These are phyloP conservation scores for Ophiocordyceps australis DNA, from an alignment of 2,329 filamentous ascomycete genomes.

Conservation along the genomic window DNA sequence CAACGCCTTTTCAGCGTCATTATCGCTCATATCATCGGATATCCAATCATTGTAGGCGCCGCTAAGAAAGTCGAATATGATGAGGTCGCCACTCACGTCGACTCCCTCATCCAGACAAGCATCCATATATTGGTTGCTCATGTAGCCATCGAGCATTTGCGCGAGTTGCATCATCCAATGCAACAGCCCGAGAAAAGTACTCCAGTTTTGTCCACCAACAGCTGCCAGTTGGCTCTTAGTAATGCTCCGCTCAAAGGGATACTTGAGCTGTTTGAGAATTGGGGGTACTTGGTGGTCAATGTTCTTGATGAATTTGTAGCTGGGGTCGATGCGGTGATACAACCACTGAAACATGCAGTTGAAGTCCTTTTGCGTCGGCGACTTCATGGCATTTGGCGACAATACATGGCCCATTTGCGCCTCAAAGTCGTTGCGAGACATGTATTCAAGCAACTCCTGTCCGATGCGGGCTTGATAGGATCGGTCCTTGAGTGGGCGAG, in stretches of 20 bases:
- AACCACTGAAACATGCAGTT: slow-evolving; percentile 97
- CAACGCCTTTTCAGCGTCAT: slow-evolving; percentile 63
- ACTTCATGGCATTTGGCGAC: slow-evolving; percentile 80
- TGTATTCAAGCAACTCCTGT: slow-evolving; percentile 79
- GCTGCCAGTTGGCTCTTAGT: slow-evolving; percentile 92
- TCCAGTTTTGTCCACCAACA: slow-evolving; percentile 94
- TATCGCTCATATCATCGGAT: slow-evolving; percentile 69
- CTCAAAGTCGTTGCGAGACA: slow-evolving; percentile 89
- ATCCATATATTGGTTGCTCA: slow-evolving; percentile 65
- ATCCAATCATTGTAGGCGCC: slow-evolving; percentile 89
- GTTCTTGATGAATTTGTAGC: slow-evolving; percentile 80
- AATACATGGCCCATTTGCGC: slow-evolving; percentile 92
- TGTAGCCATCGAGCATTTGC: slow-evolving; percentile 79
- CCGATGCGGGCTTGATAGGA: slow-evolving; percentile 67
- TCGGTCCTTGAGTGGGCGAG: slow-evolving; percentile 68
- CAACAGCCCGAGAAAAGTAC: slow-evolving; percentile 77
- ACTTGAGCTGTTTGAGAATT: slow-evolving; percentile 80
- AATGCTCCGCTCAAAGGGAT: slow-evolving; percentile 88
- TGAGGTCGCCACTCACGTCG: slow-evolving; percentile 76
- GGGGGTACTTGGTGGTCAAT: slow-evolving; percentile 92
- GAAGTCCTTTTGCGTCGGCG: slow-evolving; percentile 95
- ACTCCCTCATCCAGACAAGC: slow-evolving; percentile 76
- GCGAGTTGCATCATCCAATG: slow-evolving; percentile 99
- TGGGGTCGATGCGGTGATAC: slow-evolving; percentile 88
- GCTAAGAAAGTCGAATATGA: slow-evolving; percentile 86